Conservation (phyloP, 306 rosid species). For the Datisca glomerata region DNA sequence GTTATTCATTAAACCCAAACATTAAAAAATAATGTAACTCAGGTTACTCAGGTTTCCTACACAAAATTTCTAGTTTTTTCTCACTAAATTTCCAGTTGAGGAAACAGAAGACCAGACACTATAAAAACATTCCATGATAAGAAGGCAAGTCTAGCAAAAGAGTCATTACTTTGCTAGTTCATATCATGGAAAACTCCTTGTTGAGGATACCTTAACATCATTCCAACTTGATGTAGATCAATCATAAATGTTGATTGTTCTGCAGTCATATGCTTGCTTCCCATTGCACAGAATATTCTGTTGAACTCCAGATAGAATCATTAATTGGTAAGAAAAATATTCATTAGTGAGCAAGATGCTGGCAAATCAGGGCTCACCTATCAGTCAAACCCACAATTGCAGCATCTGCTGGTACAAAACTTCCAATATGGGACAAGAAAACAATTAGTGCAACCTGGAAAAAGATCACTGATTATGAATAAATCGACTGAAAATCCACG, state of each 20-base stretch:
- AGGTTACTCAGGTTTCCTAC: background rate
- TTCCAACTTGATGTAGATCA: constrained; percentile 92
- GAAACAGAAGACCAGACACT: too few relatives aligned
- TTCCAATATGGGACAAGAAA: constrained; percentile 88
- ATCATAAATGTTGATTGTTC: constrained; percentile 92
- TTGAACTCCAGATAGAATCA: constrained; percentile 5
- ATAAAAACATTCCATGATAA: too few relatives aligned
- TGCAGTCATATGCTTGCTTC: constrained; percentile 85
- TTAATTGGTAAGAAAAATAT: constrained; percentile 5
- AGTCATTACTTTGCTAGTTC: too few relatives aligned
- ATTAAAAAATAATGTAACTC: too few relatives aligned
- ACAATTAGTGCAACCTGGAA: constrained; percentile 88
- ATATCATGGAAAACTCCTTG: too few relatives aligned
- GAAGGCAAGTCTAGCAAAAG: constrained; percentile 1
- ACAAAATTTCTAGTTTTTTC: constrained; percentile 4
- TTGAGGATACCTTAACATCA: constrained; percentile 76
- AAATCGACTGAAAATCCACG: too few relatives aligned
- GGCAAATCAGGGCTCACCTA: constrained; percentile 36
- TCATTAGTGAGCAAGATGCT: constrained; percentile 7
- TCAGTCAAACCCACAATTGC: constrained; percentile 97
- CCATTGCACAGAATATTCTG: constrained; percentile 94
- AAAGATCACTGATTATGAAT: too few relatives aligned
- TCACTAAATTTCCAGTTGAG: too few relatives aligned
- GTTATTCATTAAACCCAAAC: too few relatives aligned
- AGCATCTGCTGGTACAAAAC: constrained; percentile 96